phyloP scores from a whole-genome alignment of 768 basidiomycete species.

The Kwoniella shandongensis region DNA sequence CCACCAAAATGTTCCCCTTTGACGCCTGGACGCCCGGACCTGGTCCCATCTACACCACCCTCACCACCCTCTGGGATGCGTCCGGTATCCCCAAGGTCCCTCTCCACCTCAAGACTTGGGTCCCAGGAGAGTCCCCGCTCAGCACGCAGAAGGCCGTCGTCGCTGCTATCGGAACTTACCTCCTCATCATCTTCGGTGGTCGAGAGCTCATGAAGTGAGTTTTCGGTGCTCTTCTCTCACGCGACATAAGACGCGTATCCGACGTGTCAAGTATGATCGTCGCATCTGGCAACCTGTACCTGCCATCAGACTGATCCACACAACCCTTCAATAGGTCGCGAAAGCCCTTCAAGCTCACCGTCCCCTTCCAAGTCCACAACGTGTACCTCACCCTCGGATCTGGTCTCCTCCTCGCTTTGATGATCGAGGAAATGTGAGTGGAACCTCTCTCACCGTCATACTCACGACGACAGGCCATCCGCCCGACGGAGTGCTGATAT shows the following conservation, averaged over 20 bases:
- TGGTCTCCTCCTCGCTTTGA: conserved; percentile 76
- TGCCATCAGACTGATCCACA: conserved; percentile 10
- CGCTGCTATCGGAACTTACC: conserved; percentile 71
- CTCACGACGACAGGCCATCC: no score
- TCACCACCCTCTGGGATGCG: conserved; percentile 34
- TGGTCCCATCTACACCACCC: conserved; percentile 37
- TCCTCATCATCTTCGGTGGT: conserved; percentile 81
- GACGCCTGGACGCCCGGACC: conserved; percentile 36
- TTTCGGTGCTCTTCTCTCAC: background rate
- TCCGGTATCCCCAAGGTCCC: conserved; percentile 45
- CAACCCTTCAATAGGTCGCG: conserved; percentile 39
- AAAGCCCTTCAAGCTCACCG: conserved; percentile 62
- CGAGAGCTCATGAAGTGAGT: conserved; percentile 75
- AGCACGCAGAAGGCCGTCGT: conserved; percentile 73
- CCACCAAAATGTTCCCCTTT: conserved; percentile 20
- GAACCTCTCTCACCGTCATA: background rate
- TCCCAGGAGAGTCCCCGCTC: conserved; percentile 73
- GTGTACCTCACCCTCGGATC: conserved; percentile 81
- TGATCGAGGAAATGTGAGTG: conserved; percentile 78
- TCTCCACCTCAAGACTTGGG: conserved; percentile 62
- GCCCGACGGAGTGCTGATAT: no score
- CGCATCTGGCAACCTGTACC: no score
- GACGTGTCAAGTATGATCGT: no score
- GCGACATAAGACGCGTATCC: background rate
- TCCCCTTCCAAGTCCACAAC: conserved; percentile 86